Evolutionary conservation across 352 stramenopile genomes (phyloP).

Genomic region (Pythium rishiriense): DNA sequence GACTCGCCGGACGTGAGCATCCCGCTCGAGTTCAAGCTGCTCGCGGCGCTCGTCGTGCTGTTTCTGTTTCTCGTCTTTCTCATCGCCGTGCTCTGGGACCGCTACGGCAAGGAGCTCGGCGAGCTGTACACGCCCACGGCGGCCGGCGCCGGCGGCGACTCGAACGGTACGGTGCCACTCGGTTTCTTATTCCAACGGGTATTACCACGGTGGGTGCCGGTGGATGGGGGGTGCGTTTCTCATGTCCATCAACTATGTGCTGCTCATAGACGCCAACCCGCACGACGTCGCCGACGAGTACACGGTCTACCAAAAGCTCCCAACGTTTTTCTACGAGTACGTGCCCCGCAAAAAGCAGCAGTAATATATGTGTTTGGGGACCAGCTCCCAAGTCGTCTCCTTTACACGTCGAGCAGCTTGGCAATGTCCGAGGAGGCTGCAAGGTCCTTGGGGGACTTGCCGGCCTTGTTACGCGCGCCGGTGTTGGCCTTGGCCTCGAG

Average conservation of each 20-base stretch:
- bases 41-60: constrained; percentile 59
- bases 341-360: constrained; percentile 67
- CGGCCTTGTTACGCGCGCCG: constrained; percentile 67
- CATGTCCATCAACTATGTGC: not conserved
- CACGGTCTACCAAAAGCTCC: constrained; percentile 83
- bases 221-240: no score
- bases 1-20: constrained; percentile 38
- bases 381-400: not conserved
- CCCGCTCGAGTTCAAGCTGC: constrained; percentile 67
- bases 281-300: constrained; percentile 81
- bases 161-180: constrained; percentile 33
- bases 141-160: constrained; percentile 22
- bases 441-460: constrained; percentile 76
- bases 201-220: no score
- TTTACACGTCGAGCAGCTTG: constrained; percentile 46
- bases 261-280: constrained; percentile 48
- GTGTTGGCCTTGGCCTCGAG: constrained; percentile 54
- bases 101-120: constrained; percentile 82
- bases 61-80: constrained; percentile 85
- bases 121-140: constrained; percentile 68
- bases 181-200: no score
- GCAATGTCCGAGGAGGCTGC: constrained; percentile 57
- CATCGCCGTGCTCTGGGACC: constrained; percentile 80
- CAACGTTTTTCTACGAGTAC: constrained; percentile 90
- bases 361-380: constrained; percentile 7